Evolutionary conservation across 108 stramenopile genomes (phyloP).

Genomic region (Aureococcus anophagefferens): DNA sequence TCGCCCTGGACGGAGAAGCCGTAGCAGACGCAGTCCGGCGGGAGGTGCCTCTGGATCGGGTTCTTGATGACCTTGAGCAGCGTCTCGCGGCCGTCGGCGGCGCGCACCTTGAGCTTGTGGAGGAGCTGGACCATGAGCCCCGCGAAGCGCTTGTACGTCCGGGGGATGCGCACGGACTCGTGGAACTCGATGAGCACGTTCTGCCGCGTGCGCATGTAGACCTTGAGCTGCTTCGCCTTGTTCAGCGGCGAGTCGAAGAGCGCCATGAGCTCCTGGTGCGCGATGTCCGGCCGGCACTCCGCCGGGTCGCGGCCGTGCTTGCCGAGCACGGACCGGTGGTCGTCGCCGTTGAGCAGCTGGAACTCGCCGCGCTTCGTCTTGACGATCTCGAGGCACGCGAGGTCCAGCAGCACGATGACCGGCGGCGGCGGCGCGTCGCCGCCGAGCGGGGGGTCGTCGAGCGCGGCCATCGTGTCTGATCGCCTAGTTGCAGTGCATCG

Average conservation of each 20-base stretch:
- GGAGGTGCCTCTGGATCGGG: slow-evolving; percentile 88
- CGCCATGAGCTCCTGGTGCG: slow-evolving; percentile 93
- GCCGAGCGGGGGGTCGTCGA: no score
- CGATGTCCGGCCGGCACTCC: slow-evolving; percentile 88
- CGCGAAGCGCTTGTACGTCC: slow-evolving; percentile 92
- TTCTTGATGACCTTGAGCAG: slow-evolving; percentile 95
- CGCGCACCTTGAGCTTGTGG: slow-evolving; percentile 98
- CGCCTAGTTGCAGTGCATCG: no score
- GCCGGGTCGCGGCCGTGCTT: slow-evolving; percentile 85
- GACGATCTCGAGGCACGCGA: slow-evolving; percentile 90
- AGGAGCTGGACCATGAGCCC: slow-evolving; percentile 89
- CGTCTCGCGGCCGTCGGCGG: slow-evolving; percentile 61
- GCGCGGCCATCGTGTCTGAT: no score
- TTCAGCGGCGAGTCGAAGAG: slow-evolving; percentile 91
- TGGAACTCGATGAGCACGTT: slow-evolving; percentile 93
- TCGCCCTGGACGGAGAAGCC: slow-evolving; percentile 70
- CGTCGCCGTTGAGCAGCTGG: slow-evolving; percentile 95
- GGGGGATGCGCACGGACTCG: slow-evolving; percentile 80
- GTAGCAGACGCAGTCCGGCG: slow-evolving; percentile 76
- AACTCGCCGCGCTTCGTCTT: slow-evolving; percentile 87
- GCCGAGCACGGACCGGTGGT: slow-evolving; percentile 56
- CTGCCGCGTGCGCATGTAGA: slow-evolving; percentile 78
- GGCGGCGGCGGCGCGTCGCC: no score
- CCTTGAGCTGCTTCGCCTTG: slow-evolving; percentile 82
- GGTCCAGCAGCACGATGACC: slow-evolving; percentile 72